phyloP scores from a whole-genome alignment of 805 yeast genomes.

The Grigorovia yakushimaensis region DNA sequence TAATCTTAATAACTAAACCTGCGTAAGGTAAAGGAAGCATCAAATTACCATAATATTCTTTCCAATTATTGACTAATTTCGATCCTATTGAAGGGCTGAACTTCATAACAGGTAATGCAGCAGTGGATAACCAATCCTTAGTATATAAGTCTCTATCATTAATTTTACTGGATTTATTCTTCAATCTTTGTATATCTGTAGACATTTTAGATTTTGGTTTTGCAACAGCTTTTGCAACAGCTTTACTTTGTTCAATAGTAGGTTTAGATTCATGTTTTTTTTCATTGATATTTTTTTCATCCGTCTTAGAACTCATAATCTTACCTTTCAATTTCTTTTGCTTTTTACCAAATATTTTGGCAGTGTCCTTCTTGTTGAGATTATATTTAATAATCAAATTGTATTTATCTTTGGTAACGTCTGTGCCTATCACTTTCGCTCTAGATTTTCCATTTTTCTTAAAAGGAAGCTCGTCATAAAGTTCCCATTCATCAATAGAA shows the following conservation, averaged over 20 bases:
- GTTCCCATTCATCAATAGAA: not conserved
- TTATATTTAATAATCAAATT: not conserved
- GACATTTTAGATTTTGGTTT: constrained; percentile 12
- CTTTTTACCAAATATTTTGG: not conserved
- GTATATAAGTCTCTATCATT: constrained; percentile 4
- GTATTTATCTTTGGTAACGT: not conserved
- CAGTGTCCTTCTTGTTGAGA: not conserved
- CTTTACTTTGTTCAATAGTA: not conserved
- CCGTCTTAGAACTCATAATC: not conserved
- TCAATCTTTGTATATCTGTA: constrained; percentile 3
- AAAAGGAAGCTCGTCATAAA: not conserved
- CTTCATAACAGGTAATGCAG: constrained; percentile 10
- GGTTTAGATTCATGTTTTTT: too few relatives aligned
- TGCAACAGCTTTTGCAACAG: constrained; percentile 1
- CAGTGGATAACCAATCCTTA: constrained; percentile 22
- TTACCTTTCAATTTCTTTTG: not conserved
- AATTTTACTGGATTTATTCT: constrained; percentile 1
- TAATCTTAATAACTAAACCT: constrained; percentile 22
- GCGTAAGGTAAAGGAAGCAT: constrained; percentile 20
- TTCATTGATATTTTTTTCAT: not conserved
- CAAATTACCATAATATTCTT: not conserved
- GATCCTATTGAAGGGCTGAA: not conserved
- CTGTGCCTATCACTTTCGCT: not conserved
- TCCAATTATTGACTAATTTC: not conserved
- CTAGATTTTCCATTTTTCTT: not conserved